Base-by-base conservation (phyloP, 352 stramenopile genomes). In the Globisporangium rhizosaccharum region DNA sequence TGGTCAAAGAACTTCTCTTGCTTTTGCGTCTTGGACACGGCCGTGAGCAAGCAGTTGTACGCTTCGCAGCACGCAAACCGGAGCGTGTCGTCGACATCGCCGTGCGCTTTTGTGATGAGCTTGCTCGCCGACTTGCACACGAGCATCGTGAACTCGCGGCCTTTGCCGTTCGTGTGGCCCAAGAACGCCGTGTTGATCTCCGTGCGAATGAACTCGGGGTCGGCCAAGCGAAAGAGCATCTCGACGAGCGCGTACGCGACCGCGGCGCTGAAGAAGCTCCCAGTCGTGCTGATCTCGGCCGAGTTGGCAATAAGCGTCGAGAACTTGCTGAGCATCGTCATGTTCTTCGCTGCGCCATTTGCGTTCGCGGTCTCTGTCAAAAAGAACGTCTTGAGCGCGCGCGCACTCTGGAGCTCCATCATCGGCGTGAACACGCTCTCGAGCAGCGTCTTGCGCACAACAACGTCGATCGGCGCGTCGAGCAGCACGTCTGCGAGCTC, bases 1-100 rank as follows among this genome's bases (percentile, higher is more conserved):
- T 94, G 85, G 54, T 90, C 82, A 51, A 85, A 94, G 56, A 94
- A 88, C 54, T 94, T 94, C 47, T 94, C 82, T 47, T 92, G 80
- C 26, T 90, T 94, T 66, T 94, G 85, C 8, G 85, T 92, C 36
- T 78, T 76, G 1, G 82, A 88, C 25, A 94, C 81, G 3, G 82
- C 84, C 2, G 75, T 87, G 14, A 92, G 67, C 17, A 94, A 61
- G 62, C 85, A 94, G 33, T 71, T 77, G 53, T 92, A 94, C 23
- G 85, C 85, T 52, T 80, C 75, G 55, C 72, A 85, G 49, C 74
- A 88, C 33, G 70, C 49, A 53, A 88, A 78, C 7, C 74, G 70
- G 12, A 65, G 63, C 9, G 68, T 69, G 15, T 85, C 75, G 28
- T 61, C 73, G 33, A 68, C 20, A 9, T 72, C 57, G 26, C 59